These are phyloP conservation scores for Vigna hirtella DNA, from an alignment of 306 rosid species.

Conservation along the genomic window DNA sequence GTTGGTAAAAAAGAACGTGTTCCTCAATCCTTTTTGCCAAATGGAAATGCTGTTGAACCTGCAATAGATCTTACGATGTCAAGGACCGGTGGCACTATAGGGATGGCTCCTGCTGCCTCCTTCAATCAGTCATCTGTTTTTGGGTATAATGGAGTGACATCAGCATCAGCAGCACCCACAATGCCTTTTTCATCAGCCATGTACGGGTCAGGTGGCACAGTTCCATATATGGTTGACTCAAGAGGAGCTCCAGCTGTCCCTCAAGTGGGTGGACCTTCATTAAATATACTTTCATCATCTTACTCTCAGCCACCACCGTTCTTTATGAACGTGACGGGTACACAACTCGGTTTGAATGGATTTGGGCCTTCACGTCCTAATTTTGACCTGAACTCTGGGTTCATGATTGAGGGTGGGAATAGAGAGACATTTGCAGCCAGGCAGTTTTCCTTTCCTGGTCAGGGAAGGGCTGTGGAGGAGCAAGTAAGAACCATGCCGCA, in stretches of 20 bases:
- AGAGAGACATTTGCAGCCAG: conserved; percentile 65
- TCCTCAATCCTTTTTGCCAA: conserved; percentile 59
- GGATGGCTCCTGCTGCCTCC: conserved; percentile 61
- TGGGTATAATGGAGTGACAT: conserved; percentile 72
- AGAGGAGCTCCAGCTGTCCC: conserved; percentile 80
- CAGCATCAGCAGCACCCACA: conserved; percentile 51
- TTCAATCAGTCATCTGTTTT: conserved; percentile 66
- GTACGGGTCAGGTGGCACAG: conserved; percentile 71
- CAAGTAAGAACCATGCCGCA: conserved; percentile 61
- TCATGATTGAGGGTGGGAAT: conserved; percentile 67
- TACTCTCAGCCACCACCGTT: conserved; percentile 77
- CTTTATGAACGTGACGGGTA: conserved; percentile 62
- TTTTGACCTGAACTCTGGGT: conserved; percentile 52
- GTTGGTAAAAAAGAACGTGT: conserved; percentile 62
- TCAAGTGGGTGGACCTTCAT: conserved; percentile 67
- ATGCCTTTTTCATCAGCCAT: conserved; percentile 67
- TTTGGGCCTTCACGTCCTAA: conserved; percentile 43
- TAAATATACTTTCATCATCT: conserved; percentile 63
- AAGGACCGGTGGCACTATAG: conserved; percentile 65
- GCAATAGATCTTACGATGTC: conserved; percentile 63
- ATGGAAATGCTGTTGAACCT: conserved; percentile 73
- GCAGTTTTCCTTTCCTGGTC: conserved; percentile 68
- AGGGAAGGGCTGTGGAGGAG: conserved; percentile 68
- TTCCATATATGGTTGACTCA: conserved; percentile 83
- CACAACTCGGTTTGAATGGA: conserved; percentile 55